Base-by-base conservation (phyloP, 2,329 filamentous ascomycete species). In the Penicillium sp. region DNA sequence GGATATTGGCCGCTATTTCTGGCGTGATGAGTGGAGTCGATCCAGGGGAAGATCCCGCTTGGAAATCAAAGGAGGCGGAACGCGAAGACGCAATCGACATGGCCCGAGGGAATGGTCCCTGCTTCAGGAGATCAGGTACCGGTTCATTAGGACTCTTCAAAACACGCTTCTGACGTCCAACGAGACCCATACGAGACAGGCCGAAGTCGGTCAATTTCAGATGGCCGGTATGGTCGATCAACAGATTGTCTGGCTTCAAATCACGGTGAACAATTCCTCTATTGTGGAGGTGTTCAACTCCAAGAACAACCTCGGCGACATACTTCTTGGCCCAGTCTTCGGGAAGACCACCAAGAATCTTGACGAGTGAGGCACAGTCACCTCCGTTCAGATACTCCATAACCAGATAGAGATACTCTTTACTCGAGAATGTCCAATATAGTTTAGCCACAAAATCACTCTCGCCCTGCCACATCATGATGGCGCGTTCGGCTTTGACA, bases 391-490 rank as follows among this genome's bases (percentile, higher is more conserved):
- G 81, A 73, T 99, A 99, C 69, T 99, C 94, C 94, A 99, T 99
- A 23, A 99, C 94, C 53, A 99, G 81, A 69, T 97, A 99, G 23
- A 99, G 85, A 68, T 96, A 99, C 68, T 99, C 94, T 69, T 99
- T 99, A 80, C 93, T 99, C 4, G 94, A 96, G 68, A 99, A 99
- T 0, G 94, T 99, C 95, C 95, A 99, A 76, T 97, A 99, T 12
- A 99, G 81, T 76, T 99, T 99, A 24, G 94, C 94, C 52, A 99
- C 94, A 70, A 99, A 99, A 54, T 99, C 94, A 70, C 95, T 99
- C 72, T 97, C 91, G 21, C 94, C 94, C 75, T 99, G 94, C 90
- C 94, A 97, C 94, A 99, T 99, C 94, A 99, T 97, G 69, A 99
- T 99, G 21, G 95, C 95, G 61, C 94, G 85, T 74, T 99, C 94